Percentiles rank a stretch among this genome's conserved stretches.
Evolutionary conservation across 805 yeast genomes (phyloP).

Genomic region (Debaryomyces prosopidis): DNA sequence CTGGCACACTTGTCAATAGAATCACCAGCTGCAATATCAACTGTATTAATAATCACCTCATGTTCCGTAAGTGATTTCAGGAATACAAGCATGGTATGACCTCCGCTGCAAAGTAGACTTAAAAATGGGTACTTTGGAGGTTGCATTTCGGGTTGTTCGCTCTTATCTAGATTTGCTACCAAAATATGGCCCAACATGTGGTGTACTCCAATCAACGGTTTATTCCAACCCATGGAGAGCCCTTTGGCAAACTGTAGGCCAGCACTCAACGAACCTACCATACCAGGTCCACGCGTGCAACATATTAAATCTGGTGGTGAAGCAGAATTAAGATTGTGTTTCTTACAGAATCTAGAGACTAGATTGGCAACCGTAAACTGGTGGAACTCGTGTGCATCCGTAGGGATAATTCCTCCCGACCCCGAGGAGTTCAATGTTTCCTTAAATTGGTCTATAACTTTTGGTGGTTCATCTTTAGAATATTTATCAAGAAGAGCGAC

Average conservation of each 20-base stretch:
- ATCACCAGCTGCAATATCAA: constrained; percentile 92
- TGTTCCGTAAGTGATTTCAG: constrained; percentile 64
- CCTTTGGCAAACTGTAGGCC: constrained; percentile 89
- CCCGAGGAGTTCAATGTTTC: constrained; percentile 62
- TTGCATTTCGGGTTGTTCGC: constrained; percentile 47
- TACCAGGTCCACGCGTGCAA: constrained; percentile 95
- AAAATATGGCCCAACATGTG: constrained; percentile 95
- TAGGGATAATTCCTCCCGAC: constrained; percentile 87
- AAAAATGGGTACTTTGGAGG: constrained; percentile 65
- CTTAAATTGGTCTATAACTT: constrained; percentile 58
- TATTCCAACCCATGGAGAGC: constrained; percentile 70
- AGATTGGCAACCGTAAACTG: constrained; percentile 55
- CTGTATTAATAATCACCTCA: constrained; percentile 68
- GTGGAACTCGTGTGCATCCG: constrained; percentile 80
- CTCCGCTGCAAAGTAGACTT: constrained; percentile 85
- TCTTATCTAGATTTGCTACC: constrained; percentile 37
- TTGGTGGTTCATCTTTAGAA: constrained; percentile 38
- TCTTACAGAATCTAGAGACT: constrained; percentile 45
- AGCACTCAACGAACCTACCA: constrained; percentile 84
- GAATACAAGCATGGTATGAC: constrained; percentile 86
- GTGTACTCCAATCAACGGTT: constrained; percentile 86
- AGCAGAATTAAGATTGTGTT: constrained; percentile 26
- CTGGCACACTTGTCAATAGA: constrained; percentile 92
- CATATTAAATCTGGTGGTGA: constrained; percentile 71
- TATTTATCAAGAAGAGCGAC: constrained; percentile 70